Evolutionary conservation across 352 stramenopile species (phyloP), one percentile per base, ranked within the genome.

Genomic region (Pythium diclinum): DNA sequence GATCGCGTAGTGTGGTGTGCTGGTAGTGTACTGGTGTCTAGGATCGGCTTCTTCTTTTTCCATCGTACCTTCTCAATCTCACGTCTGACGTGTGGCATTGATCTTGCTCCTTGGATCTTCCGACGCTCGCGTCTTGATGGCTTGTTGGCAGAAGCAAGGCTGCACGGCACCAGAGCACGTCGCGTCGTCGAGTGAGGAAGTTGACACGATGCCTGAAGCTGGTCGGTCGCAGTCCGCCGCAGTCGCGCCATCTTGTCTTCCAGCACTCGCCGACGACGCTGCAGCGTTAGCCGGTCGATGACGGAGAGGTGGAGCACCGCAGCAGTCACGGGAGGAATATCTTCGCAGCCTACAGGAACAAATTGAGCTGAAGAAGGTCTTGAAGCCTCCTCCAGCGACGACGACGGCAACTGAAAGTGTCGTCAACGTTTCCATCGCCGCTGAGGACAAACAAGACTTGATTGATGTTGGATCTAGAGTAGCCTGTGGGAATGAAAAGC

Each of bases 341-440:
- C 25, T 81, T 11, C 64, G 62, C 30, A 62, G 52, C 3, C 52
- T 88, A 0, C 65, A 85, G 49, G 75, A 85, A 6, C 79, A 88
- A 56, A 81, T 85, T 51, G 69, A 78, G 21, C 38, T 78, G 49
- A 83, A 83, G 40, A 79, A 81, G 73, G 79, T 19, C 3, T 9
- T 8, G 44, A 51, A 21, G 9, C 42, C 6, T 16, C 42, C n/a
- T 19, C 42, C 6, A 49, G n/a, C n/a, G 38, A 9, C 33, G 33
- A 40, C 38, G 6, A n/a, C 17, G 6, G 23, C 40, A 10, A 47
- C 2, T 4, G 40, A 16, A 7, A 44, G 36, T 6, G 14, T 13
- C 14, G 17, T 47, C 36, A 42, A 42, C 11, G 10, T 9, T 13
- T 13, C 36, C 5, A 14, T 14, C 13, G 36, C 36, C 9, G 36